Base-by-base conservation (phyloP, 1,284 basidiomycete genomes). In the Irpex sp. region DNA sequence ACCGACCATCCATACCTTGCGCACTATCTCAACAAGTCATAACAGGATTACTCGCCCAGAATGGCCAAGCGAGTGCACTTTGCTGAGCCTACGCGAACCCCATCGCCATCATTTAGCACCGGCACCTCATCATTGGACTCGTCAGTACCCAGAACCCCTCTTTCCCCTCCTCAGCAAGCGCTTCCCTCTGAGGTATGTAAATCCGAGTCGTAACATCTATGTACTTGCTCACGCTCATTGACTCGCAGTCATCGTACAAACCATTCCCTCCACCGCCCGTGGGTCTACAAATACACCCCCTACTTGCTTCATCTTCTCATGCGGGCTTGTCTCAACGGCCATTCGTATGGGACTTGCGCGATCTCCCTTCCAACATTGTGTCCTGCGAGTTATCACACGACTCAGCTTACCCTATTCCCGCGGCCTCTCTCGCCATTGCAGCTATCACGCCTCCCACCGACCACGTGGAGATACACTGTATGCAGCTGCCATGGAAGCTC, bases 401-500 rank as follows among this genome's bases (percentile, higher is more conserved):
- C 31, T 15, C 56, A 13, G 57, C 47, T 11, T 62, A 62, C 48
- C 61, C 57, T 15, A 48, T 66, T 38, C 60, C 63, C 7, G 54
- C 65, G 5, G 47, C 60, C 4, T 36, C 47, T 21, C 61, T 65
- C 51, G 38, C 38, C 21, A 17, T 44, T 19, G 58, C 65, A 47
- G 65, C 65, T 13, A 66, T 64, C 7, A 60, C 63, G 6, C 65
- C 65, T 11, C 49, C 63, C 17, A 38, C 55, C 38, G 49, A 49
- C 21, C 40, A 48, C 9, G 36, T 66, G 19, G 57, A 34, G 21
- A 60, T 66, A 55, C 57, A 36, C 13, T 62, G 61, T 51, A 51
- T 40, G 13, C 36, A 37, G 11, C 60, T 66, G n/a, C 63, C 65
- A 34, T 66, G 51, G 51, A 40, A 37, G 11, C 49, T 66, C 57